Conservation (phyloP, 2,329 filamentous ascomycete species). For the Fusarium sp. region DNA sequence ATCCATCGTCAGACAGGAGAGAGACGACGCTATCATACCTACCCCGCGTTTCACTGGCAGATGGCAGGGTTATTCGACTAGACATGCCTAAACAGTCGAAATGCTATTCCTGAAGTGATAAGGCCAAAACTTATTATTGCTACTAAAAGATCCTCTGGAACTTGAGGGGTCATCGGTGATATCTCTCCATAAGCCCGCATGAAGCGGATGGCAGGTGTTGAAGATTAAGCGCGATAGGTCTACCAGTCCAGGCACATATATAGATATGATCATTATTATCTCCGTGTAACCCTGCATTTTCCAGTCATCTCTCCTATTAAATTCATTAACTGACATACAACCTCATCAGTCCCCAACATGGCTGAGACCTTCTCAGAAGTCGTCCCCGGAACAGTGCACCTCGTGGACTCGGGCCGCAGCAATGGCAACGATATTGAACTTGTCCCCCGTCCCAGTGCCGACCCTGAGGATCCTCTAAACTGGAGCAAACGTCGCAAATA, state of each 20-base stretch:
- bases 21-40: background rate
- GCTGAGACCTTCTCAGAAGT: background rate
- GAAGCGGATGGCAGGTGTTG: background rate
- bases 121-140: no score
- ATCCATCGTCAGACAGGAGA: background rate
- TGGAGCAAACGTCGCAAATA: conserved; percentile 1
- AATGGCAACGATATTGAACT: conserved; percentile 7
- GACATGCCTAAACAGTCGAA: background rate
- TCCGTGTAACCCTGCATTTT: accelerated
- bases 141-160: no score
- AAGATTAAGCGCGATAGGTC: background rate
- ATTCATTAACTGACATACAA: background rate
- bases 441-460: conserved; percentile 1
- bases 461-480: conserved; percentile 15
- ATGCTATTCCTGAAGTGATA: background rate
- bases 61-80: background rate
- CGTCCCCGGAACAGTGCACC: background rate
- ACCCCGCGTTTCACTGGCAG: conserved; percentile 3
- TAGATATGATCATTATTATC: background rate
- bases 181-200: background rate
- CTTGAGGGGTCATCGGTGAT: no score
- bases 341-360: background rate
- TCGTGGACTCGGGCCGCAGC: background rate
- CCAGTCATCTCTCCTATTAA: accelerated
- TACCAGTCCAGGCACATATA: background rate